phyloP scores from a whole-genome alignment of 139 green algal species.

The Coelastrella sp. region DNA sequence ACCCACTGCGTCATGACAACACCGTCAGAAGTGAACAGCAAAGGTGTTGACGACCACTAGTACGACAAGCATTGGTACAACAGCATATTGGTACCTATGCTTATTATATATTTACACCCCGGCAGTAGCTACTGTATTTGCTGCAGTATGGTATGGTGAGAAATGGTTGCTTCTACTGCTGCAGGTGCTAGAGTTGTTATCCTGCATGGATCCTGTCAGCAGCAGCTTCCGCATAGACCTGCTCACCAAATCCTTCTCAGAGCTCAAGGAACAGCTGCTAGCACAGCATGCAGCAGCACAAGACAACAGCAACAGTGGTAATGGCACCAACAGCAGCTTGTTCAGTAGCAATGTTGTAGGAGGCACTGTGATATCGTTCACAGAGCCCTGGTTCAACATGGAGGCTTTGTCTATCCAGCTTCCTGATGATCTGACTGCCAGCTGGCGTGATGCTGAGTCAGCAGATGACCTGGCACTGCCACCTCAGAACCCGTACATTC shows the following conservation, averaged over 20 bases:
- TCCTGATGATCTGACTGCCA: constrained; percentile 10
- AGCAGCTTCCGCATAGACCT: constrained; percentile 74
- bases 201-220: constrained; percentile 44
- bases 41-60: no score
- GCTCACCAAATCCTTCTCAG: constrained; percentile 65
- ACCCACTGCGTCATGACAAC: no score
- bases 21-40: no score
- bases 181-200: constrained; percentile 63
- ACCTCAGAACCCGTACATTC: constrained; percentile 87
- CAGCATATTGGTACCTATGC: no score
- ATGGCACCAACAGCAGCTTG: not conserved
- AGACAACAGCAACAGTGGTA: not conserved
- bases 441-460: constrained; percentile 22
- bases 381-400: constrained; percentile 84
- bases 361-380: constrained; percentile 46
- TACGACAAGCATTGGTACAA: no score
- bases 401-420: constrained; percentile 45
- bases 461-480: constrained; percentile 78
- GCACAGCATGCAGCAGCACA: not conserved
- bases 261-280: constrained; percentile 32
- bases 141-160: no score
- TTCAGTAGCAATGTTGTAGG: constrained; percentile 34
- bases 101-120: no score
- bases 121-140: no score
- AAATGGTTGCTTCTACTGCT: not conserved